These are phyloP conservation scores for Chlorella sorokiniana DNA, from an alignment of 139 green algal species.

Conservation along the genomic window DNA sequence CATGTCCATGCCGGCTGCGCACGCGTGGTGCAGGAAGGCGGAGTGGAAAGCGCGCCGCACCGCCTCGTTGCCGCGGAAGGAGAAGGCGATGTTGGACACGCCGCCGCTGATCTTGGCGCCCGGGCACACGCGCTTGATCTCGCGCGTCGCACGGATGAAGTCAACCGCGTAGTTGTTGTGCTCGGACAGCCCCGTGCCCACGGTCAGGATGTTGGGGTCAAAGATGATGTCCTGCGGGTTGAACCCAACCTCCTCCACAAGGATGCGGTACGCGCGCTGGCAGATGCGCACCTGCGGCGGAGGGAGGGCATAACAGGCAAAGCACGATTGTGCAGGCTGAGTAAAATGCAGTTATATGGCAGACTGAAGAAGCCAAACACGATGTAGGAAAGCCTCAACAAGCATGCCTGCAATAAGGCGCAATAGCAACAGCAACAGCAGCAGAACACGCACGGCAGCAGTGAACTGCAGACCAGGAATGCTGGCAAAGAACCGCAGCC, in stretches of 20 bases:
- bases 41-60: constrained; percentile 94
- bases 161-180: constrained; percentile 99
- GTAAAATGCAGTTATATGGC: too few relatives aligned
- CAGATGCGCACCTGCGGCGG: constrained; percentile 93
- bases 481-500: neutral
- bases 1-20: constrained; percentile 98
- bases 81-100: constrained; percentile 99
- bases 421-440: too few relatives aligned
- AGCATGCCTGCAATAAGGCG: too few relatives aligned
- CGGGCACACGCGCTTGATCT: constrained; percentile 96
- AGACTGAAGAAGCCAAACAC: too few relatives aligned
- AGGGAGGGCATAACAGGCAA: too few relatives aligned
- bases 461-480: too few relatives aligned
- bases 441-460: too few relatives aligned
- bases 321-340: neutral
- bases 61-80: constrained; percentile 97
- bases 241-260: constrained; percentile 96
- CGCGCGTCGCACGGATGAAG: constrained; percentile 91
- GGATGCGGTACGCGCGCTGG: constrained; percentile 89
- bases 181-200: constrained; percentile 95
- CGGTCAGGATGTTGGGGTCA: constrained; percentile 98
- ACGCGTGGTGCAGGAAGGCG: constrained; percentile 95
- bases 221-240: constrained; percentile 98
- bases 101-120: constrained; percentile 95
- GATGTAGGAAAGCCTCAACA: too few relatives aligned